Evolutionary conservation across 345 rosid species (phyloP).

Genomic region (Eucalyptus polybractea): DNA sequence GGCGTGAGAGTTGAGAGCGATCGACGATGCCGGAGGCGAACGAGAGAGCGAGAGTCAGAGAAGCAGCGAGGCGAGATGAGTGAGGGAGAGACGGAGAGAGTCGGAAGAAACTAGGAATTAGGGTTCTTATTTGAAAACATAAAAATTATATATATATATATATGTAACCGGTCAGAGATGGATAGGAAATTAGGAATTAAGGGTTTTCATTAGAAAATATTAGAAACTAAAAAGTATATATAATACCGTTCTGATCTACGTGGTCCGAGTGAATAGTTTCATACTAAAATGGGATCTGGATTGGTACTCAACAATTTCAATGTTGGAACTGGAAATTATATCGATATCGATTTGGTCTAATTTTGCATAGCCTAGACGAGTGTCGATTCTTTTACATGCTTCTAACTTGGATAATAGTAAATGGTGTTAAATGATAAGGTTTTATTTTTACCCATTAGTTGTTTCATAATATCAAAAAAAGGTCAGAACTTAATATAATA

Average conservation of each 20-base stretch:
- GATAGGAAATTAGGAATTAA: neutral
- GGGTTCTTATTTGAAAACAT: neutral
- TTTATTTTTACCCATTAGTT: rapidly evolving
- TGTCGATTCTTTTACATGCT: rapidly evolving
- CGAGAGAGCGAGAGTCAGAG: rapidly evolving
- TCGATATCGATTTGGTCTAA: rapidly evolving
- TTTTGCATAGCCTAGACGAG: rapidly evolving
- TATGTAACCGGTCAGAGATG: neutral
- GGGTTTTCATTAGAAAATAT: too few species aligned
- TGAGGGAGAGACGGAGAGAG: rapidly evolving
- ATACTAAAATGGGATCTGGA: rapidly evolving
- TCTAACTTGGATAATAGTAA: rapidly evolving
- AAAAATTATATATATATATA: too few species aligned
- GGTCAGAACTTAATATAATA: rapidly evolving
- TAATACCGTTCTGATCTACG: rapidly evolving
- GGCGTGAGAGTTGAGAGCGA: neutral
- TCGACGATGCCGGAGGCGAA: neutral
- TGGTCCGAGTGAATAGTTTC: rapidly evolving
- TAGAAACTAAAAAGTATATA: neutral
- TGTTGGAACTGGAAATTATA: rapidly evolving
- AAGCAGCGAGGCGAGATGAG: neutral
- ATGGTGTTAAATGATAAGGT: rapidly evolving
- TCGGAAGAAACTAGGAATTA: neutral
- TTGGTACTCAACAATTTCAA: rapidly evolving
- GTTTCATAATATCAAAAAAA: rapidly evolving